Base-by-base conservation (phyloP, 345 rosid species). In the Rubroshorea leprosula region DNA sequence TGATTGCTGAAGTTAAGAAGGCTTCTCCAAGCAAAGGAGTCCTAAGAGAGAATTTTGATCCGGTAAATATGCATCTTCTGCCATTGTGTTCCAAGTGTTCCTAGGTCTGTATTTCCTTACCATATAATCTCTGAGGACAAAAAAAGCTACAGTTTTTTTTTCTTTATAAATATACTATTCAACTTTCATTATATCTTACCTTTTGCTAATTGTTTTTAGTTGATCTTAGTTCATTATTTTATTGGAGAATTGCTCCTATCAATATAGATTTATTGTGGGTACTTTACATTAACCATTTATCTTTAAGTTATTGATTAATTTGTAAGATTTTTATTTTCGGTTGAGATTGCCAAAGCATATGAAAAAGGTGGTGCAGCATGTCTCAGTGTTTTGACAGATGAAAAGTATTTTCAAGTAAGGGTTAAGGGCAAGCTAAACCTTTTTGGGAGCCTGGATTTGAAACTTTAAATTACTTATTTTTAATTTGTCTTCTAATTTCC, bases 1-100 rank as follows among this genome's bases (percentile, higher is more conserved):
- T 93, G 76, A 93, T 89, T 66, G 99, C 99, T 64, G 99, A 93
- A 72, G 96, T 93, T 22, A 93, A 93, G 79, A 89, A 89, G 76
- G 99, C 96, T 64, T 93, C 99, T 62, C 99, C 97, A 6, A 93
- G 92, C 56, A 82, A 86, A 69, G 97, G 99, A 55, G 63, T 93
- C 51, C 68, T 93, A 5, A 78, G 99, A 73, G 96, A 87, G 76
- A 73, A 89, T 72, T 89, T 89, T 78, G 79, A 89, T 68, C 97
- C 96, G 0, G 99, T 89, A 66, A 73, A 74, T 16, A 44, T 44
- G 47, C 47, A 44, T 44, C 18, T 2, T 44, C n/a, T n/a, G n/a
- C n/a, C n/a, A n/a, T 44, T 44, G 16, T 44, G 10, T 1, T 44
- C 18, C 14, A 1, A 2, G 12, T 41, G 5, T 41, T 41, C 16